Conservation (phyloP, 257 asterid genomes). For the Datura wrightii region DNA sequence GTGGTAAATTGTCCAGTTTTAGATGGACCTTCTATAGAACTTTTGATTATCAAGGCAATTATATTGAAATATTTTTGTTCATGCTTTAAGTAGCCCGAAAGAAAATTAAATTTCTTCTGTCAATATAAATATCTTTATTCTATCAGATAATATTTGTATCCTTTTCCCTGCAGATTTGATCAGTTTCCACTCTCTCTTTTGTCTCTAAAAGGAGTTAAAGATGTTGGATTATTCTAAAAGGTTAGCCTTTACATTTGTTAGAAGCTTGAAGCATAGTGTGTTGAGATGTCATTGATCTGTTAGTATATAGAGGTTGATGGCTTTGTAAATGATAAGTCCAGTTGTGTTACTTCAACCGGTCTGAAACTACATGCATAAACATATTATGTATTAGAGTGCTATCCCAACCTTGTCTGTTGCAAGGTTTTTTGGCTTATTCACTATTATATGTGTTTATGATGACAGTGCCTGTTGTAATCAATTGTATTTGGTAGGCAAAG, state of each 20-base stretch:
- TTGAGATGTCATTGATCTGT: slow-evolving; percentile 11
- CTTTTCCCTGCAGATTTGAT: slow-evolving; percentile 68
- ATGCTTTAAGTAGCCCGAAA: background rate
- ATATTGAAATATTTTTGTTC: background rate
- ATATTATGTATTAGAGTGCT: background rate
- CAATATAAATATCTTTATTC: background rate
- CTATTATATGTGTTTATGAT: slow-evolving; percentile 5
- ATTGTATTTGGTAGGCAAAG: slow-evolving; percentile 69
- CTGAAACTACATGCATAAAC: background rate
- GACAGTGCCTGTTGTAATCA: slow-evolving; percentile 33
- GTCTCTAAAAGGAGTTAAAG: slow-evolving; percentile 87
- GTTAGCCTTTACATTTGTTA: slow-evolving; percentile 38
- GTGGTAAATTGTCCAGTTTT: slow-evolving; percentile 1
- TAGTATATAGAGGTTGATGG: slow-evolving; percentile 5
- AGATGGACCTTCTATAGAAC: background rate
- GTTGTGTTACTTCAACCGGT: slow-evolving; percentile 7
- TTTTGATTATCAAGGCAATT: background rate
- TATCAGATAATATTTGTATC: slow-evolving; percentile 8
- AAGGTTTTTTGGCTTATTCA: background rate
- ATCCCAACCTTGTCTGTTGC: slow-evolving; percentile 26
- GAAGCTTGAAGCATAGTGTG: background rate
- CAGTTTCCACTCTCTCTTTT: slow-evolving; percentile 73
- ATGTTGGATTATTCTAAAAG: slow-evolving; percentile 87
- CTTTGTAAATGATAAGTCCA: background rate
- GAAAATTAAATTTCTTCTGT: background rate